phyloP scores from a whole-genome alignment of 441 rosid genomes.

The Erodium texanum region DNA sequence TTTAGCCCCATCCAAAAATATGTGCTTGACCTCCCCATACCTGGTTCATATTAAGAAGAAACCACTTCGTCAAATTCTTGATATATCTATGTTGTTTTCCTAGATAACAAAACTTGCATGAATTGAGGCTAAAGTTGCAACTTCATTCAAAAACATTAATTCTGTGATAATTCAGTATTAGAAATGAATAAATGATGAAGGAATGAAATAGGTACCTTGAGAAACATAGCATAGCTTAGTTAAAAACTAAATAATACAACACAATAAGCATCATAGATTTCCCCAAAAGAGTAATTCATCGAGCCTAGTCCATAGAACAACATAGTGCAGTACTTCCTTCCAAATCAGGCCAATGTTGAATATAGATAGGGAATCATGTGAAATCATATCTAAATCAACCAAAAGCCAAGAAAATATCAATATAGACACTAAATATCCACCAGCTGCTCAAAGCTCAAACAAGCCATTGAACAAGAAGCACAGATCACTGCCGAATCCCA shows the following conservation, averaged over 20 bases:
- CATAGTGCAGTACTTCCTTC: not conserved
- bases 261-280: not conserved
- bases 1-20: conserved; percentile 76
- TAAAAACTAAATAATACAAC: not conserved
- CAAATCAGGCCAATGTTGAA: not conserved
- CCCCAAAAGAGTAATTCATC: not conserved
- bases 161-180: not conserved
- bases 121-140: not conserved
- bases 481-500: not conserved
- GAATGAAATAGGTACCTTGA: not conserved
- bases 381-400: not conserved
- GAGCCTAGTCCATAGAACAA: not conserved
- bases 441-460: not conserved
- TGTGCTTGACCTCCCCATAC: conserved; percentile 76
- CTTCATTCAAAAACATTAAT: not conserved
- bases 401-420: not conserved
- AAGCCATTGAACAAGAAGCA: not conserved
- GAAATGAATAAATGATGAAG: not conserved
- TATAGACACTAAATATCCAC: not conserved
- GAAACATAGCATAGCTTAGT: not conserved
- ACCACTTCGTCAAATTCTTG: conserved; percentile 11
- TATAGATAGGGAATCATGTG: not conserved
- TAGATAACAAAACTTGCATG: not conserved
- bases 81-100: not conserved
- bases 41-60: conserved; percentile 26